Evolutionary conservation across 176 grass and related monocot genomes (phyloP).

Genomic region (Triticum aestivum): DNA sequence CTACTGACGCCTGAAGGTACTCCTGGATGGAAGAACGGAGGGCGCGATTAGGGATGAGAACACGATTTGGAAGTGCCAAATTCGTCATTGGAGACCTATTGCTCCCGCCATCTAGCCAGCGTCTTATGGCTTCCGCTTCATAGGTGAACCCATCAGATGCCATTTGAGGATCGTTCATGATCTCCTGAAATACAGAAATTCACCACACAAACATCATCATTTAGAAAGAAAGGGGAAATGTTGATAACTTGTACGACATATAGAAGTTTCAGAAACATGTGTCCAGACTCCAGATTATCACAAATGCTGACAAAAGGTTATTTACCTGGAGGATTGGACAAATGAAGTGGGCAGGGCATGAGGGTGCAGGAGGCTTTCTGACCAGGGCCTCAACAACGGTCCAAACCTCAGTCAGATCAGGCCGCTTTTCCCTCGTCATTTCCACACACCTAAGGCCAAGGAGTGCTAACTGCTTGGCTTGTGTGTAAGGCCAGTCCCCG

Average conservation of each 20-base stretch:
- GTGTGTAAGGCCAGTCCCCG: constrained; percentile 41
- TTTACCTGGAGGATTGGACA: constrained; percentile 43
- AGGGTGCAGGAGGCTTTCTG: constrained; percentile 8
- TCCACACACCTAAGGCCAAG: constrained; percentile 28
- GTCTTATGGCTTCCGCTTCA: constrained; percentile 46
- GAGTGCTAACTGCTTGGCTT: constrained; percentile 32
- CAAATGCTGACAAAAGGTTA: not conserved
- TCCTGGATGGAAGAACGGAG: constrained; percentile 42
- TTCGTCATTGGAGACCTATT: constrained; percentile 53
- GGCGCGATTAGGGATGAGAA: constrained; percentile 40
- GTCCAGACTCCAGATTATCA: not conserved
- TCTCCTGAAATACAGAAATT: constrained; percentile 32
- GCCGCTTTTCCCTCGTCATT: constrained; percentile 21
- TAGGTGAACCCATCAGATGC: constrained; percentile 52
- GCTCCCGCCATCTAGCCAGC: constrained; percentile 34
- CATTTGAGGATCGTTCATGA: constrained; percentile 46
- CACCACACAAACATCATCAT: too few species aligned
- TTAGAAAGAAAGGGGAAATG: too few species aligned
- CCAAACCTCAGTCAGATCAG: constrained; percentile 35
- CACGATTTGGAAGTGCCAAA: constrained; percentile 9
- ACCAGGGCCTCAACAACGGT: constrained; percentile 14
- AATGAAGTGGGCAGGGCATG: constrained; percentile 25
- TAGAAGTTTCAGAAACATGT: too few species aligned
- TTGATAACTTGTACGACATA: too few species aligned
- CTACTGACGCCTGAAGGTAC: constrained; percentile 7